Conservation (phyloP, 1,284 basidiomycete species). For the Leccinum fuscescens region DNA sequence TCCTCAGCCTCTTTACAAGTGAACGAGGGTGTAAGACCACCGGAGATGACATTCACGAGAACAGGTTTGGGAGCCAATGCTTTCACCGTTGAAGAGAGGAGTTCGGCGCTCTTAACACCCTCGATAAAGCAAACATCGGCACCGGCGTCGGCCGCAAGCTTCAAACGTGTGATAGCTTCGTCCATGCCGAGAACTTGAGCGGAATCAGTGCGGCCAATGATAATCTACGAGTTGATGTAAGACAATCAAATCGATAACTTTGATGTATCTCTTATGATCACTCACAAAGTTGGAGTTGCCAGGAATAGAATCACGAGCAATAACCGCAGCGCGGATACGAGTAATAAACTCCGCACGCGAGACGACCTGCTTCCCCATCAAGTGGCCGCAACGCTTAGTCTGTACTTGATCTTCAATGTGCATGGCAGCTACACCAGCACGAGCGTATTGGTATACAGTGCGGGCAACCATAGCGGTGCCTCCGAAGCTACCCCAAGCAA, state of each 20-base stretch:
- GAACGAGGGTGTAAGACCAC: conserved; percentile 72
- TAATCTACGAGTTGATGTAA: conserved; percentile 43
- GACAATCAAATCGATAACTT: background rate
- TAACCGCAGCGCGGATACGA: conserved; percentile 74
- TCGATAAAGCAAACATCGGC: conserved; percentile 87
- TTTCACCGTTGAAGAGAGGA: conserved; percentile 61
- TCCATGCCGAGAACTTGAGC: conserved; percentile 80
- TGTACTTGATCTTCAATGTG: conserved; percentile 86
- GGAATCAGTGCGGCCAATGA: conserved; percentile 82
- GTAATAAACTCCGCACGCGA: conserved; percentile 72
- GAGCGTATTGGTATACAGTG: conserved; percentile 70
- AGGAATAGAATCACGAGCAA: conserved; percentile 68
- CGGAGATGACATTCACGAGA: conserved; percentile 76
- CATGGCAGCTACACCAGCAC: conserved; percentile 71
- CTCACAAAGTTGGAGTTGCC: conserved; percentile 68
- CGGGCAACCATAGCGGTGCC: conserved; percentile 76
- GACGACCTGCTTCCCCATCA: conserved; percentile 77
- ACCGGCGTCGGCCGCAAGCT: conserved; percentile 70
- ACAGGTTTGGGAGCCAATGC: conserved; percentile 72
- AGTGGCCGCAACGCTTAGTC: conserved; percentile 80
- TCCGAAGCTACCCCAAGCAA: conserved; percentile 52
- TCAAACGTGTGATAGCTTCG: conserved; percentile 69
- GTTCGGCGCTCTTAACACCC: conserved; percentile 69
- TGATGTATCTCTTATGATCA: background rate
- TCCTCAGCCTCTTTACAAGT: conserved; percentile 65